A percentile compares a stretch with the other conserved stretches of the same genome.
These are phyloP conservation scores for Solanum hybrid DNA, from an alignment of 305 asterid genomes.

Conservation along the genomic window DNA sequence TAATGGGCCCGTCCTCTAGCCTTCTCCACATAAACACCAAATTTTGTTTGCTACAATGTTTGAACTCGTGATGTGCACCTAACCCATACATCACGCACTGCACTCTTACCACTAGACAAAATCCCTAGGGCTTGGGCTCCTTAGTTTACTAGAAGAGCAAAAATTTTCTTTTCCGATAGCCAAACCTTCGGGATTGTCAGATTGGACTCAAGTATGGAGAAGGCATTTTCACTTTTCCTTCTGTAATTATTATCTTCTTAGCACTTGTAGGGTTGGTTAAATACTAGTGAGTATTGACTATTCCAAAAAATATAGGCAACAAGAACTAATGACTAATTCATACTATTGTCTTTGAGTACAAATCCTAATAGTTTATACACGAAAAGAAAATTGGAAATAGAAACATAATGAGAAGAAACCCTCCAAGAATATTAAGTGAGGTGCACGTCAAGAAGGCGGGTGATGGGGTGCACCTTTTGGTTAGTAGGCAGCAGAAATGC, in stretches of 20 bases:
- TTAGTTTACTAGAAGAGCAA: not conserved
- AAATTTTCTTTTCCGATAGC: not conserved
- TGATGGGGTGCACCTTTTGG: not conserved
- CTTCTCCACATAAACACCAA: not conserved
- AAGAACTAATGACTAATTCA: not conserved
- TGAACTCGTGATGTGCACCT: not conserved
- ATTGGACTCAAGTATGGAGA: not conserved
- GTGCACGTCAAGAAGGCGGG: not conserved
- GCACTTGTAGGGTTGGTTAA: not conserved
- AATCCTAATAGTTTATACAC: not conserved
- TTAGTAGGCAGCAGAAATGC: not conserved
- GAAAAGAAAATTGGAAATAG: not conserved
- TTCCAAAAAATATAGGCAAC: not conserved
- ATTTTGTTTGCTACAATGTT: not conserved
- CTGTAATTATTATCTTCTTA: not conserved
- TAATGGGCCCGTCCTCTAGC: not conserved
- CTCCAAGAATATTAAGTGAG: not conserved
- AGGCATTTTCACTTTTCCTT: not conserved
- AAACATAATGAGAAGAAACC: not conserved
- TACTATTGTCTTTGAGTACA: not conserved
- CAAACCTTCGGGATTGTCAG: not conserved
- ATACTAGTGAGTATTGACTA: not conserved
- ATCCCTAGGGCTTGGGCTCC: not conserved
- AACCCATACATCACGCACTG: not conserved
- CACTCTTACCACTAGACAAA: not conserved